A percentile compares a stretch with the other conserved stretches of the same genome.
phyloP scores from a whole-genome alignment of 1,284 basidiomycete genomes.

The Trichosporon faecale region DNA sequence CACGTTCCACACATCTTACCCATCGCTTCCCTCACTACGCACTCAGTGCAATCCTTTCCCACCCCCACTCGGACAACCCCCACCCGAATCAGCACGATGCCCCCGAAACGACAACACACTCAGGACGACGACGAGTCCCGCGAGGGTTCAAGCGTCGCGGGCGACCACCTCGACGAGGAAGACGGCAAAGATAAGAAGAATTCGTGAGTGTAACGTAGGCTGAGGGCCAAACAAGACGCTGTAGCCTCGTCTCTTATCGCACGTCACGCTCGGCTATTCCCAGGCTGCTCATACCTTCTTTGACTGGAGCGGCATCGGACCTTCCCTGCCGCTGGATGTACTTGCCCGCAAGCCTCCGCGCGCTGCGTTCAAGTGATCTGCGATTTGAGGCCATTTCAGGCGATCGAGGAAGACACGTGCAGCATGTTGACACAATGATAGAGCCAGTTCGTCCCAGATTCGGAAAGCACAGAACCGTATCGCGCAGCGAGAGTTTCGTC shows the following conservation, averaged over 20 bases:
- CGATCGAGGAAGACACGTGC: background rate
- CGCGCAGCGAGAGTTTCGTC: constrained; percentile 84
- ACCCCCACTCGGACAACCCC: background rate
- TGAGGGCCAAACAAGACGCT: background rate
- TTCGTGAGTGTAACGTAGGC: constrained; percentile 11
- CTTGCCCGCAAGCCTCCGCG: background rate
- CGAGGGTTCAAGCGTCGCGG: background rate
- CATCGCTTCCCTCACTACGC: background rate
- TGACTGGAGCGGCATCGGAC: background rate
- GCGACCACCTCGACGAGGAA: background rate
- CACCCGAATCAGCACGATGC: background rate
- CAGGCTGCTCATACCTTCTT: too few relatives aligned
- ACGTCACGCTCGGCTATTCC: background rate
- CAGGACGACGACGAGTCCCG: constrained; percentile 9
- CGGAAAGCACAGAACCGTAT: constrained; percentile 72
- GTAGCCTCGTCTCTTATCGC: background rate
- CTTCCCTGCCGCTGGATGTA: background rate
- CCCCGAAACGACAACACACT: constrained; percentile 1
- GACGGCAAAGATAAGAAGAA: constrained; percentile 12
- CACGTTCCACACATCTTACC: background rate
- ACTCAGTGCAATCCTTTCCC: background rate
- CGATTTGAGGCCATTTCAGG: too few relatives aligned
- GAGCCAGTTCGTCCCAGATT: constrained; percentile 31
- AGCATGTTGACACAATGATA: constrained; percentile 11
- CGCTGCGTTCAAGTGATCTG: background rate